A percentile compares a stretch with the other conserved stretches of the same genome.
Conservation (phyloP, 2,329 filamentous ascomycete genomes). For the Aureobasidium melanogenum region DNA sequence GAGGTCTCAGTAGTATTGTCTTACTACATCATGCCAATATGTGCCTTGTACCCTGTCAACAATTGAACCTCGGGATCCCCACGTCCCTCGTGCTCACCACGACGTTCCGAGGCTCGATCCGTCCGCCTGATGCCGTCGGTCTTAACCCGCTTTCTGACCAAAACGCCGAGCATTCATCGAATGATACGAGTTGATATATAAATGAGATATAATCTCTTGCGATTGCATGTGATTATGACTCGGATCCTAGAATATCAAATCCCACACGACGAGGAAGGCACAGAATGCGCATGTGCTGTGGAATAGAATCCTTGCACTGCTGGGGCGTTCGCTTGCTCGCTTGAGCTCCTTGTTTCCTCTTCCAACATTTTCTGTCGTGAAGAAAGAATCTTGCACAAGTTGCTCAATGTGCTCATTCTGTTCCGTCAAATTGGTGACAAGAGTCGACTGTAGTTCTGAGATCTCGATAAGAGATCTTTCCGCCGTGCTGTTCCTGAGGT, state of each 20-base stretch:
- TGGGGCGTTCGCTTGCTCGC: conserved; percentile 55
- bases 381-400: conserved; percentile 72
- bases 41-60: not conserved
- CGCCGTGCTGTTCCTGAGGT: conserved; percentile 54
- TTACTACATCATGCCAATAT: conserved; percentile 3
- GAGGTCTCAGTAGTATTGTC: not conserved
- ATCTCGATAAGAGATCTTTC: conserved; percentile 91
- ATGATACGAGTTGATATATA: not conserved
- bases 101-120: not conserved
- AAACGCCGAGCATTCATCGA: not conserved
- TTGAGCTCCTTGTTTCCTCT: conserved; percentile 88
- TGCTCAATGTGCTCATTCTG: conserved; percentile 87
- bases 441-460: conserved; percentile 78
- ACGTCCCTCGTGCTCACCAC: not conserved
- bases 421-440: conserved; percentile 74
- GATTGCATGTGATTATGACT: not conserved
- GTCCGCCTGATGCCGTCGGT: not conserved
- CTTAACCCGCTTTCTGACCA: conserved; percentile 2
- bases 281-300: conserved; percentile 39
- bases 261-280: conserved; percentile 39
- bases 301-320: conserved; percentile 41
- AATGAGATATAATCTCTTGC: not conserved
- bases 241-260: conserved; percentile 34
- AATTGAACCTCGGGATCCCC: conserved; percentile 6
- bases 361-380: conserved; percentile 77